These are phyloP conservation scores for Fomitiporia mediterranea DNA, from an alignment of 1,284 basidiomycete species.

Conservation along the genomic window DNA sequence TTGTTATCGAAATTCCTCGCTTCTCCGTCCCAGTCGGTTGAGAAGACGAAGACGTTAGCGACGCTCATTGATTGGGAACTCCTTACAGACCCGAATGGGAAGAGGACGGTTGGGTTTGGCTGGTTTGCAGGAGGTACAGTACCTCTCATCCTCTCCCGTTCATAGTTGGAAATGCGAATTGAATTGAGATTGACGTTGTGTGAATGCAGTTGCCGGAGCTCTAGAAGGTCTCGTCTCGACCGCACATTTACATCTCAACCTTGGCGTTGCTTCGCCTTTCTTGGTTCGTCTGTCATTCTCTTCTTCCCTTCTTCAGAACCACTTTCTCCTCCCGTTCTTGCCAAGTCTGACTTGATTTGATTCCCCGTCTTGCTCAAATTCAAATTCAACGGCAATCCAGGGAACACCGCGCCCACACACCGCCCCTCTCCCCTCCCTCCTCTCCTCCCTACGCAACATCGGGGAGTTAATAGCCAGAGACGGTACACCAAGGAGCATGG, in stretches of 20 bases:
- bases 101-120: slow-evolving; percentile 83
- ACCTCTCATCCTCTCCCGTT: background rate
- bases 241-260: slow-evolving; percentile 71
- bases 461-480: slow-evolving; percentile 52
- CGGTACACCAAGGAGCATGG: slow-evolving; percentile 60
- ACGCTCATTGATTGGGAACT: slow-evolving; percentile 84
- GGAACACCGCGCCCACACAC: slow-evolving; percentile 80
- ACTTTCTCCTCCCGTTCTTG: too few relatives aligned
- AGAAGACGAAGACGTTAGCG: slow-evolving; percentile 29
- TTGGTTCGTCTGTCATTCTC: slow-evolving; percentile 46
- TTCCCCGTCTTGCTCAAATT: background rate
- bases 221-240: slow-evolving; percentile 77
- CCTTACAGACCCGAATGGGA: slow-evolving; percentile 57
- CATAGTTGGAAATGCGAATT: background rate
- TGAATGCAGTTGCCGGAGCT: slow-evolving; percentile 66
- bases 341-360: too few relatives aligned
- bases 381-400: slow-evolving; percentile 31
- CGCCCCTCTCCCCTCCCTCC: slow-evolving; percentile 55
- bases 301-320: background rate
- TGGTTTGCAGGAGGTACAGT: slow-evolving; percentile 82
- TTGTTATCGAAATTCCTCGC: slow-evolving; percentile 64
- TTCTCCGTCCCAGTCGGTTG: slow-evolving; percentile 24
- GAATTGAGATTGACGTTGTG: background rate
- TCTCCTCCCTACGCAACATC: slow-evolving; percentile 51
- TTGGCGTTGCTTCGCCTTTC: slow-evolving; percentile 79